Evolutionary conservation across 805 yeast species (phyloP).

Genomic region (Saturnispora silvae): DNA sequence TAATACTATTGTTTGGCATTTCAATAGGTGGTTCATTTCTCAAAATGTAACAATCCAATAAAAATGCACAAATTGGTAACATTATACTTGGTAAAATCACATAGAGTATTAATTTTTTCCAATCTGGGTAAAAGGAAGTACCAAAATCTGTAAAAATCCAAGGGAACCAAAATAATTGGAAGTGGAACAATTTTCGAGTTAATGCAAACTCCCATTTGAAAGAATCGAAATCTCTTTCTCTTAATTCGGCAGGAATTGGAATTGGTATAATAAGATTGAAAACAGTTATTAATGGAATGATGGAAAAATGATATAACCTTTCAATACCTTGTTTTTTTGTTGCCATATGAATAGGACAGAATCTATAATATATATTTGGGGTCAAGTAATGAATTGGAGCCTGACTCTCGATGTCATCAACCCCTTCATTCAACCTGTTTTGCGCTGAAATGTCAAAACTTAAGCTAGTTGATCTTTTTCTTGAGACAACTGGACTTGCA

Average conservation of each 20-base stretch:
- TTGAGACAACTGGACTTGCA: neutral
- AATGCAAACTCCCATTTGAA: slow-evolving; percentile 15
- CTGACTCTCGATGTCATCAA: neutral
- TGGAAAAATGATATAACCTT: slow-evolving; percentile 16
- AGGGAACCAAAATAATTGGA: slow-evolving; percentile 20
- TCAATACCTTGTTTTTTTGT: slow-evolving; percentile 12
- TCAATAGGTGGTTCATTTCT: neutral
- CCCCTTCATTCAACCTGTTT: neutral
- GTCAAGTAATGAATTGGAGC: slow-evolving; percentile 7
- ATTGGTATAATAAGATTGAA: slow-evolving; percentile 22
- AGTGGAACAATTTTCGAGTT: slow-evolving; percentile 18
- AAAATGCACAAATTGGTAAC: slow-evolving; percentile 3
- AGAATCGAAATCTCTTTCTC: slow-evolving; percentile 10
- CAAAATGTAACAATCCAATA: neutral
- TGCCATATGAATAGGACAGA: slow-evolving; percentile 9
- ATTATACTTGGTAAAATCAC: slow-evolving; percentile 8
- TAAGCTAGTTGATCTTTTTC: neutral
- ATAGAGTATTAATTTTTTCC: slow-evolving; percentile 13
- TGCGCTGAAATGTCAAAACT: slow-evolving; percentile 2
- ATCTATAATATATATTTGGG: slow-evolving; percentile 5
- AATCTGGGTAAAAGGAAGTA: neutral
- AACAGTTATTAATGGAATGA: slow-evolving; percentile 19
- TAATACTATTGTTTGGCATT: slow-evolving; percentile 3
- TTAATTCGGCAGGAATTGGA: slow-evolving; percentile 14
- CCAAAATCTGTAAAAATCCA: slow-evolving; percentile 10